Evolutionary conservation across 768 basidiomycete species (phyloP), one percentile per base, ranked within the genome.

Genomic region (Boletus tylopilopsis): DNA sequence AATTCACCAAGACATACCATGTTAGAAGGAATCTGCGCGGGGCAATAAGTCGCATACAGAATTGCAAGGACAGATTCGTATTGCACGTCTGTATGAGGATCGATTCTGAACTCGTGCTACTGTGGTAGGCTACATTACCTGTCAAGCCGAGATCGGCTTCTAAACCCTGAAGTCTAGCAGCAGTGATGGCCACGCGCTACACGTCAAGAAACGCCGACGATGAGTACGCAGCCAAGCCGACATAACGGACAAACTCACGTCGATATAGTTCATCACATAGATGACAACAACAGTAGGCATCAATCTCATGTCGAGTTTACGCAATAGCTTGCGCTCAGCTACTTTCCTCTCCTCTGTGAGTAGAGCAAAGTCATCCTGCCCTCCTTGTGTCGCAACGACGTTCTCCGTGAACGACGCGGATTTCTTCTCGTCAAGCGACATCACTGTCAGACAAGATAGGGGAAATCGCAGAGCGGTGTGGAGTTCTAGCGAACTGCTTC

Each of bases 11-110:
- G 5, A 36, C 69, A n/a, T 54, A 78, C 82, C 78, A 85, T 83
- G 58, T 83, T 86, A 0, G 79, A 83, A 1, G 84, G 84, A 45
- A 85, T 75, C 56, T 85, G 82, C 16, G 78, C 77, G 2, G 82
- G 82, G 37, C 76, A 77, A 51, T 85, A 83, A 1, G 80, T 78
- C 4, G 71, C 83, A 53, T 75, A 82, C 19, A 82, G 69, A 36
- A 78, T 67, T 0, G 80, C 79, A 13, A 82, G 62, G 18, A 80
- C 66, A 4, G 76, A 75, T 21, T 70, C 68, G 59, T 82, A 82
- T 58, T 81, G 73, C 12, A 80, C 60, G 50, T 76, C 80, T 81
- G 48, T 11, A 21, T 29, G 18, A 5, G 10, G 16, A 32, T 48
- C 22, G 42, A 43, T 15, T 19, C 30, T 27, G 25, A 29, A 22